Percentiles rank a stretch among this genome's conserved stretches.
Evolutionary conservation across 2,329 filamentous ascomycete genomes (phyloP).

Genomic region (Microdochium bolleyi): DNA sequence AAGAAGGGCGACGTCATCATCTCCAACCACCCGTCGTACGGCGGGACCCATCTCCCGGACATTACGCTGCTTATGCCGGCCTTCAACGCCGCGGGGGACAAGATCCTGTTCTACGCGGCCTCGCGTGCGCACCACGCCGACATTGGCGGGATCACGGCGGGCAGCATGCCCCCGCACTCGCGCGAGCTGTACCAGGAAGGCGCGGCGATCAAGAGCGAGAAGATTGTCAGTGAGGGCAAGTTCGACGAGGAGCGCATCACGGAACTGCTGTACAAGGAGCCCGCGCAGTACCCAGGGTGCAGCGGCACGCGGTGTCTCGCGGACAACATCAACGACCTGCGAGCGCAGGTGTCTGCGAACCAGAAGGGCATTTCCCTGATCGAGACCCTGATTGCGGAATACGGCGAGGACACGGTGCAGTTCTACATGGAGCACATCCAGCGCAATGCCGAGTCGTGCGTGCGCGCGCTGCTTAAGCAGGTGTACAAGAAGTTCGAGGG

Average conservation of each 20-base stretch:
- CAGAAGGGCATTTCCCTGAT: slow-evolving; percentile 73
- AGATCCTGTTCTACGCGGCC: slow-evolving; percentile 76
- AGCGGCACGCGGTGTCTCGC: slow-evolving; percentile 65
- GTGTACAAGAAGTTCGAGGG: slow-evolving; percentile 61
- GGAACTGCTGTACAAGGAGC: slow-evolving; percentile 60
- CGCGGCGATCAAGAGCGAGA: slow-evolving; percentile 49
- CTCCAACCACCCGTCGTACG: slow-evolving; percentile 77
- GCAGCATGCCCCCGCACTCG: slow-evolving; percentile 66
- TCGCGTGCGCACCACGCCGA: slow-evolving; percentile 77
- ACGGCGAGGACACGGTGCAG: slow-evolving; percentile 64
- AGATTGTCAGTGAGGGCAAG: slow-evolving; percentile 64
- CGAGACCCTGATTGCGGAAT: slow-evolving; percentile 61
- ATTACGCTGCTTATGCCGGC: slow-evolving; percentile 77
- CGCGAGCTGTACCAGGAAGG: slow-evolving; percentile 50
- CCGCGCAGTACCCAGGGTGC: slow-evolving; percentile 62
- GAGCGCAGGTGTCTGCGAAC: slow-evolving; percentile 71
- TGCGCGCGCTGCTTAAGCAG: slow-evolving; percentile 59
- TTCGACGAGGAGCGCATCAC: slow-evolving; percentile 68
- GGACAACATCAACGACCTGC: slow-evolving; percentile 73
- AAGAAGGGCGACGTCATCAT: slow-evolving; percentile 76
- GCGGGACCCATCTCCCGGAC: slow-evolving; percentile 76
- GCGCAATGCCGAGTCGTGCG: slow-evolving; percentile 63
- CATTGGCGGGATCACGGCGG: slow-evolving; percentile 68
- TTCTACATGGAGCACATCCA: slow-evolving; percentile 76
- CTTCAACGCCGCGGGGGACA: slow-evolving; percentile 55